Conservation (phyloP, 371 early-diverging fungal genomes). For the Entomophthora muscae region DNA sequence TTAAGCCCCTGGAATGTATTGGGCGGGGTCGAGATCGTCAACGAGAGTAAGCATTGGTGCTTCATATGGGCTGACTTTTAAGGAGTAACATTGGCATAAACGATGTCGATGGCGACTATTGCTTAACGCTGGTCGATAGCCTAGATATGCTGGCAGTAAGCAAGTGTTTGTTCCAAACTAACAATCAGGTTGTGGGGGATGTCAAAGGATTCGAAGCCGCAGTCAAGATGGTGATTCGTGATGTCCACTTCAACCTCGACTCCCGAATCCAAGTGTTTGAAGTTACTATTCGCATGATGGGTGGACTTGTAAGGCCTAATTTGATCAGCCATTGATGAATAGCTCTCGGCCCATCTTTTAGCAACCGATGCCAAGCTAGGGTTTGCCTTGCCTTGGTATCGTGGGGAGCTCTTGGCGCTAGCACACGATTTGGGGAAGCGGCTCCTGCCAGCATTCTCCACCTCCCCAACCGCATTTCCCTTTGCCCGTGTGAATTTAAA, state of each 20-base stretch:
- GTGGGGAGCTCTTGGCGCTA: constrained; percentile 51
- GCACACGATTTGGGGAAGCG: constrained; percentile 72
- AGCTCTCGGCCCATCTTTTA: constrained; percentile 73
- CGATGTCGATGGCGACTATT: constrained; percentile 84
- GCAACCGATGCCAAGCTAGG: constrained; percentile 50
- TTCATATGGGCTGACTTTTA: constrained; percentile 9
- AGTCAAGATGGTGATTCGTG: constrained; percentile 37
- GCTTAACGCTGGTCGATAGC: constrained; percentile 76
- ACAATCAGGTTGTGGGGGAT: constrained; percentile 41
- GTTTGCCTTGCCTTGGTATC: constrained; percentile 32
- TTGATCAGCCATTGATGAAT: not conserved
- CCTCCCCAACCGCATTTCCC: constrained; percentile 69
- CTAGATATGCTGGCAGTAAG: constrained; percentile 68
- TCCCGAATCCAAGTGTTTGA: constrained; percentile 89
- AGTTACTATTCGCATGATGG: constrained; percentile 76
- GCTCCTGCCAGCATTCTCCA: constrained; percentile 76
- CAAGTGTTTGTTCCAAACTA: not conserved
- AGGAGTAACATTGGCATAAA: constrained; percentile 46
- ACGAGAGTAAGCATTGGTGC: constrained; percentile 31
- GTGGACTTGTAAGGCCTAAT: constrained; percentile 47
- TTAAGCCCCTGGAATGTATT: constrained; percentile 66
- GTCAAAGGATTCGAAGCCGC: constrained; percentile 47
- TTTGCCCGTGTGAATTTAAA: constrained; percentile 70
- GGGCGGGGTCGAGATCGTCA: constrained; percentile 59
- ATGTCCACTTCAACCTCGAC: constrained; percentile 60